These are phyloP conservation scores for Durio zibethinus DNA, from an alignment of 345 rosid species.

Conservation along the genomic window DNA sequence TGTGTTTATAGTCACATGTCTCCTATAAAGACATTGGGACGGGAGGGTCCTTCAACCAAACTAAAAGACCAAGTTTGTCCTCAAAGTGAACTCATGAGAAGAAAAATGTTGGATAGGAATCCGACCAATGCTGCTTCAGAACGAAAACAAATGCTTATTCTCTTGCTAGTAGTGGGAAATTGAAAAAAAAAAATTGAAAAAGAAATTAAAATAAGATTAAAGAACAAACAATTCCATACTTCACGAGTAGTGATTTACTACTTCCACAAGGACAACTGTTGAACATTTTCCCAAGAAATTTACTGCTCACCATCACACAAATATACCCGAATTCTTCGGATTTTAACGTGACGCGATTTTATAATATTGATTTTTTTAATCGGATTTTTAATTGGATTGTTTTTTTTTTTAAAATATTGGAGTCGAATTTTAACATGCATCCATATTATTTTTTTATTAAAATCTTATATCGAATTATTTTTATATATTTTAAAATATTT, in stretches of 20 bases:
- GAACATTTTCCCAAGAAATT: conserved; percentile 8
- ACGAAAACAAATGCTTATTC: not conserved
- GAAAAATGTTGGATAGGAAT: conserved; percentile 3
- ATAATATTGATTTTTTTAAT: too few relatives aligned
- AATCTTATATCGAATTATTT: too few relatives aligned
- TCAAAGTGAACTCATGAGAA: conserved; percentile 7
- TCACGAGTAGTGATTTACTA: not conserved
- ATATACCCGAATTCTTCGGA: too few relatives aligned
- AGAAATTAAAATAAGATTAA: not conserved
- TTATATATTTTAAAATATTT: too few relatives aligned
- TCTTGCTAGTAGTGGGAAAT: not conserved
- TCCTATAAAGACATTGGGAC: not conserved
- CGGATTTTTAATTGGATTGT: too few relatives aligned
- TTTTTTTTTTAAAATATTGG: too few relatives aligned
- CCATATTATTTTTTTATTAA: too few relatives aligned
- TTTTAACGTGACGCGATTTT: too few relatives aligned
- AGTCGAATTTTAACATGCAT: too few relatives aligned
- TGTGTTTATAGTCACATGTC: not conserved
- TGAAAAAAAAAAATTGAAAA: too few relatives aligned
- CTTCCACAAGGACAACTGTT: conserved; percentile 11
- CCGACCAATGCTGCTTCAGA: not conserved
- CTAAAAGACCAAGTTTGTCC: conserved; percentile 26
- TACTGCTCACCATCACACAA: not conserved
- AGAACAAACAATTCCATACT: not conserved
- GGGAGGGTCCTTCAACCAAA: not conserved